These are phyloP conservation scores for Termitomyces sp. DNA, from an alignment of 768 basidiomycete genomes.

Conservation along the genomic window DNA sequence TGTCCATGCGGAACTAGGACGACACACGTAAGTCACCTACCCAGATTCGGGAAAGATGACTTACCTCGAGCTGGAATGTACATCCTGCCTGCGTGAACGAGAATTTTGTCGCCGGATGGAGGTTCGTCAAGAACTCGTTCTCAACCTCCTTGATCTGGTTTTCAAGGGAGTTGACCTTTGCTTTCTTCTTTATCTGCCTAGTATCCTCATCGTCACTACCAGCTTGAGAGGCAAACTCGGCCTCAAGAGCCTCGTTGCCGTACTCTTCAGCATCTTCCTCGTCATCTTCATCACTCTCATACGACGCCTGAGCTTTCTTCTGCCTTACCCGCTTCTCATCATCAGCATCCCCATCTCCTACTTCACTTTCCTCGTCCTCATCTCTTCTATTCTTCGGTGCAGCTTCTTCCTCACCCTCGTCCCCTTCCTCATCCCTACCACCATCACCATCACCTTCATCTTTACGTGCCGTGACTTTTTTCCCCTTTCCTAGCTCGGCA, in stretches of 20 bases:
- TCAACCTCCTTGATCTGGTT: constrained; percentile 38
- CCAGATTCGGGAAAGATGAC: not conserved
- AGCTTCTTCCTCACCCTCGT: constrained; percentile 31
- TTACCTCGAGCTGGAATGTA: constrained; percentile 78
- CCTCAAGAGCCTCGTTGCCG: constrained; percentile 59
- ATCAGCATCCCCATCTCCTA: constrained; percentile 79
- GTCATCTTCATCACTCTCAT: constrained; percentile 64
- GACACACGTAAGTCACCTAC: not conserved
- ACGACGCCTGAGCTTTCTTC: constrained; percentile 67
- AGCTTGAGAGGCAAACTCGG: constrained; percentile 48
- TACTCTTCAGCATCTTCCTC: constrained; percentile 44
- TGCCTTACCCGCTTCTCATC: constrained; percentile 70
- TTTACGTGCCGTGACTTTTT: constrained; percentile 36
- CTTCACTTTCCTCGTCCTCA: constrained; percentile 67
- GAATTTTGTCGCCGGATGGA: constrained; percentile 69
- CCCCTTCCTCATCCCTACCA: constrained; percentile 53
- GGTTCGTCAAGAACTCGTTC: constrained; percentile 47
- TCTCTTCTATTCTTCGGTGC: constrained; percentile 28
- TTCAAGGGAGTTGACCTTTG: constrained; percentile 23
- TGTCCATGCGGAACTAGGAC: constrained; percentile 72
- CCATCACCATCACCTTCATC: constrained; percentile 28
- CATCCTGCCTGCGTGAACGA: constrained; percentile 61
- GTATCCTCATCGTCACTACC: constrained; percentile 29
- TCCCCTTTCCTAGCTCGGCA: constrained; percentile 80
- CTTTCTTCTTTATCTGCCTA: constrained; percentile 15